A percentile compares a stretch with the other conserved stretches of the same genome.
Conservation (phyloP, 2,329 filamentous ascomycete species). For the Nigrospora osmanthi region DNA sequence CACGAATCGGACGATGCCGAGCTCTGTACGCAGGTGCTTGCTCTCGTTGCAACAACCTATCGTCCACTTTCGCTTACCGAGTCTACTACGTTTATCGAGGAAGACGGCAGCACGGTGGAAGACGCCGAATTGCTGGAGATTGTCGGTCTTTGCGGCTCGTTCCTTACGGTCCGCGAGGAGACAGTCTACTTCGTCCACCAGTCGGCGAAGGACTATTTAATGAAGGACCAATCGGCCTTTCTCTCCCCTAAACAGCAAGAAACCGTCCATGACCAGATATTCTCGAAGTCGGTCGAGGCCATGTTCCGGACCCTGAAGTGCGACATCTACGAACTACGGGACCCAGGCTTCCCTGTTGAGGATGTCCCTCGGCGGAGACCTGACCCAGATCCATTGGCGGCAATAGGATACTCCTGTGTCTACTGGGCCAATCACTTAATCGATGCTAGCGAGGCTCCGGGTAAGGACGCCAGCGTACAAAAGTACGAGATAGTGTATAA, state of each 20-base stretch:
- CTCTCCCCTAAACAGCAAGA: constrained; percentile 20
- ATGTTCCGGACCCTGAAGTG: constrained; percentile 20
- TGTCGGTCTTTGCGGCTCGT: constrained; percentile 24
- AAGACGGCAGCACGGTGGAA: no score
- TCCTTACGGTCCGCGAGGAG: no score
- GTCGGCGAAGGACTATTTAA: constrained; percentile 34
- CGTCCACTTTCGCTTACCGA: constrained; percentile 16
- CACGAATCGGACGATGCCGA: constrained; percentile 14
- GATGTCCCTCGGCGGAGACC: constrained; percentile 8
- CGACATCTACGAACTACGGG: constrained; percentile 24
- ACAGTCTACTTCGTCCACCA: constrained; percentile 29
- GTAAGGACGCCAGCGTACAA: constrained; percentile 6
- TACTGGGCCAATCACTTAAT: no score
- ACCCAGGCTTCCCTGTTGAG: constrained; percentile 13
- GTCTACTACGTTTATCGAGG: constrained; percentile 7
- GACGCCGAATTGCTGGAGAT: no score
- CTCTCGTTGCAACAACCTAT: no score
- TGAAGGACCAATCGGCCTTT: constrained; percentile 6
- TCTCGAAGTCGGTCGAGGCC: constrained; percentile 25
- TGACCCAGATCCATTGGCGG: constrained; percentile 17
- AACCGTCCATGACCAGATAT: constrained; percentile 17
- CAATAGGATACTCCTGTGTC: no score
- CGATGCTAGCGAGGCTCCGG: background rate
- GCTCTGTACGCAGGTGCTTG: background rate
- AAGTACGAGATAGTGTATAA: constrained; percentile 4